These are phyloP conservation scores for Pulveroboletus sp. DNA, from an alignment of 768 basidiomycete species.

Conservation along the genomic window DNA sequence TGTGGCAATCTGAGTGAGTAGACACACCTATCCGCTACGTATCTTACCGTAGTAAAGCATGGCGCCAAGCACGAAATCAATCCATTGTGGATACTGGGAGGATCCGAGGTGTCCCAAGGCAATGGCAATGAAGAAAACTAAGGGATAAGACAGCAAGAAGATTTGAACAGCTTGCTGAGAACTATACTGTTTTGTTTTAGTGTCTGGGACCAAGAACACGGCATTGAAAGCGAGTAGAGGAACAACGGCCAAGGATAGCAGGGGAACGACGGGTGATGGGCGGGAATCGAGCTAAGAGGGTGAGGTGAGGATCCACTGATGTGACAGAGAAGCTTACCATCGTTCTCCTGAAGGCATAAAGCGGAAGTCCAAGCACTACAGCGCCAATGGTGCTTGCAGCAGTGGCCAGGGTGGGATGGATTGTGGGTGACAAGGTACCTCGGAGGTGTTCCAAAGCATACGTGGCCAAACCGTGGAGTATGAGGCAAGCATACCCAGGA, in stretches of 20 bases:
- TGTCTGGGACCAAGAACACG: constrained; percentile 58
- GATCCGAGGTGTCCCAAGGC: constrained; percentile 63
- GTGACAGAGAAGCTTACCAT: constrained; percentile 43
- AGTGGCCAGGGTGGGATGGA: constrained; percentile 55
- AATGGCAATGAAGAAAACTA: constrained; percentile 44
- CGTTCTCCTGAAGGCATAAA: constrained; percentile 59
- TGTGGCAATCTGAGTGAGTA: constrained; percentile 22
- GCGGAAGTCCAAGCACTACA: constrained; percentile 57
- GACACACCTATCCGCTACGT: not conserved
- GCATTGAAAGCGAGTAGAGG: constrained; percentile 62
- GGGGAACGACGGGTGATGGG: constrained; percentile 50
- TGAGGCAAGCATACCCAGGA: constrained; percentile 67
- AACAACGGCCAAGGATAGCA: constrained; percentile 54
- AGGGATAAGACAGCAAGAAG: constrained; percentile 58
- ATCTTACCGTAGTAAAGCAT: constrained; percentile 65
- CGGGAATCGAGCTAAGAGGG: constrained; percentile 47
- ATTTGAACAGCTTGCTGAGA: constrained; percentile 52
- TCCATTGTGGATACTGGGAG: constrained; percentile 55
- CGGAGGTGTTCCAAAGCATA: constrained; percentile 63
- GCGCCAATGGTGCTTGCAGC: constrained; percentile 62
- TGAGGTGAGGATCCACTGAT: constrained; percentile 5
- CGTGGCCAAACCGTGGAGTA: constrained; percentile 57
- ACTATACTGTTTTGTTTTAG: constrained; percentile 44
- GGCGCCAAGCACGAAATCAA: constrained; percentile 55
- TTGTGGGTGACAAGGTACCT: constrained; percentile 52